These are phyloP conservation scores for Penicillium sp. DNA, from an alignment of 2,329 filamentous ascomycete species.

Conservation along the genomic window DNA sequence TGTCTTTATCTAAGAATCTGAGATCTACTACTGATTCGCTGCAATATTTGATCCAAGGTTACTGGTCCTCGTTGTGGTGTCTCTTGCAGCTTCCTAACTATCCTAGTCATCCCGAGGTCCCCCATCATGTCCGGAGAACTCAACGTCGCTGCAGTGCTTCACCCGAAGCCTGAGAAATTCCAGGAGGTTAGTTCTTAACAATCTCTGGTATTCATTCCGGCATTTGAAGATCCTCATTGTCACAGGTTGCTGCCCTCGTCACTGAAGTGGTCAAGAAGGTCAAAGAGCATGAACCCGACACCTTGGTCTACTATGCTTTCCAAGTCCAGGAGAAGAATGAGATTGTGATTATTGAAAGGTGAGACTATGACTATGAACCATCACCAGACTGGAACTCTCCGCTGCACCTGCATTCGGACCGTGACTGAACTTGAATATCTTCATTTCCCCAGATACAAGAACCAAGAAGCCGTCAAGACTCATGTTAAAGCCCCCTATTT, in stretches of 20 bases:
- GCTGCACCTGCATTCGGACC: neutral
- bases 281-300: conserved; percentile 32
- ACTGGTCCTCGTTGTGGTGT: neutral
- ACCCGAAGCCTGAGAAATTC: conserved; percentile 32
- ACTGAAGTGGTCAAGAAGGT: conserved; percentile 29
- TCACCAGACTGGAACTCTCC: neutral
- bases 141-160: conserved; percentile 31
- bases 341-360: conserved; percentile 37
- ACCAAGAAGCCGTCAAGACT: conserved; percentile 24
- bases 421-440: neutral
- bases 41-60: too few species aligned
- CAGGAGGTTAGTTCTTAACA: conserved; percentile 26
- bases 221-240: neutral
- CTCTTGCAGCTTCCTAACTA: neutral
- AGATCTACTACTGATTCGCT: too few species aligned
- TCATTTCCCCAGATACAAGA: conserved; percentile 23
- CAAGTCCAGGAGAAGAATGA: conserved; percentile 28
- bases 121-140: conserved; percentile 31
- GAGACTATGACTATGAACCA: neutral
- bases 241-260: conserved; percentile 27
- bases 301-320: conserved; percentile 32
- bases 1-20: too few species aligned
- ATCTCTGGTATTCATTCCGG: neutral
- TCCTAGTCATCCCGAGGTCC: neutral
- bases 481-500: conserved; percentile 27